These are phyloP conservation scores for Thielaviopsis euricoi DNA, from an alignment of 2,329 filamentous ascomycete species.

Conservation along the genomic window DNA sequence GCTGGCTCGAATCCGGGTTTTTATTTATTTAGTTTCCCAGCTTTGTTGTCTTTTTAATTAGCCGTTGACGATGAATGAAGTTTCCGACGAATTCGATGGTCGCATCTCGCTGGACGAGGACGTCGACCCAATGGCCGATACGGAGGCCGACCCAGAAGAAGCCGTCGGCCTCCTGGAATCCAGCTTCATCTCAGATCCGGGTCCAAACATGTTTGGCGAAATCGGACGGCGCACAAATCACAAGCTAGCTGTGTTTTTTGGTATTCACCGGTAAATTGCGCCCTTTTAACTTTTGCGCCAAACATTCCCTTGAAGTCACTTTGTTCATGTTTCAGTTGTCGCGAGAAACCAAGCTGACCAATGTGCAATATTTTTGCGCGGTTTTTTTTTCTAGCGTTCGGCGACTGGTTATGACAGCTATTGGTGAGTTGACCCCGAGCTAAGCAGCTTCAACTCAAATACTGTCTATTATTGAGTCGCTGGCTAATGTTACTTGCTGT, in stretches of 20 bases:
- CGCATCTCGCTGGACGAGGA: background rate
- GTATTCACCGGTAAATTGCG: conserved; percentile 12
- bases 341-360: background rate
- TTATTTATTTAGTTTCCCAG: too few species aligned
- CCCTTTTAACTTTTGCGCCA: background rate
- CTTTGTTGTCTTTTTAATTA: background rate
- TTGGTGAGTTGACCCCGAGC: conserved; percentile 9
- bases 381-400: conserved; percentile 11
- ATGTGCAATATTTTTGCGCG: background rate
- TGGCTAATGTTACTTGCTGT: background rate
- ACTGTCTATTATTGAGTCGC: background rate
- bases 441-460: background rate
- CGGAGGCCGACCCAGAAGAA: conserved; percentile 5
- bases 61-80: background rate
- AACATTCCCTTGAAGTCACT: background rate
- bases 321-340: background rate
- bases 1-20: too few species aligned
- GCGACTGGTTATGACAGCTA: conserved; percentile 12
- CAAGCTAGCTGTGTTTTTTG: conserved; percentile 11
- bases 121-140: background rate
- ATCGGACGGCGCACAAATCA: conserved; percentile 2
- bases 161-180: conserved; percentile 1
- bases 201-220: conserved; percentile 8
- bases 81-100: background rate
- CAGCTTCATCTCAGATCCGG: conserved; percentile 1